Base-by-base conservation (phyloP, 2,329 filamentous ascomycete species). In the Ophiosphaerella korrae region DNA sequence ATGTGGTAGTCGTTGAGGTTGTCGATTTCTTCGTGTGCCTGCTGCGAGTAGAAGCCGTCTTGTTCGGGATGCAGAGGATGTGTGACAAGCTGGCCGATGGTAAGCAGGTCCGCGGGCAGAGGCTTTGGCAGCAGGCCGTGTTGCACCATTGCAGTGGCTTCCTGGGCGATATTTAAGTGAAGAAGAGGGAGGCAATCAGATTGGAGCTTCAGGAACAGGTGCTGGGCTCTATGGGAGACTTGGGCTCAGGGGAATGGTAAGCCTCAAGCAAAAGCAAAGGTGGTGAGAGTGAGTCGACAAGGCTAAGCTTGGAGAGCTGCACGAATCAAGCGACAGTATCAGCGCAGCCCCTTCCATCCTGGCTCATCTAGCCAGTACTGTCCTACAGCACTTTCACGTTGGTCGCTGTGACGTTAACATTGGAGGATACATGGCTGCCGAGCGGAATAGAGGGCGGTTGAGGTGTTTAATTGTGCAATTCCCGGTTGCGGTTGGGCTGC, bases 1-100 rank as follows among this genome's bases (percentile, higher is more conserved):
- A 74, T 74, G 57, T 72, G 68, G 57, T 70, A 73, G 57, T 74
- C 69, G 45, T 74, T 74, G 53, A 74, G 64, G 24, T 71, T 68
- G 56, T 74, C 71, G 56, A 74, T 54, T 35, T 64, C 60, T 31
- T 60, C 64, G 49, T 70, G 67, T 16, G 70, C 66, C n/a, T 52
- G 48, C 45, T 67, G 59, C 14, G 68, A 70, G 48, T 70, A 72
- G 61, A 73, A 74, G 52, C 66, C 61, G 39, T 72, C 70, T 45
- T 60, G 64, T 45, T 72, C 71, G 54, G 71, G 71, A 50, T 73
- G 67, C 11, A 74, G 62, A 21, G 71, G 71, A 49, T 74, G 66
- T 38, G 64, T 64, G 14, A 74, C 60, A 41, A 74, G 68, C 58
- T 73, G 71, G 52, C 71, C 71, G 37, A 74, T 67, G 40, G 63